Conservation (phyloP, 164 flowering plant species). For the Buxus sempervirens region DNA sequence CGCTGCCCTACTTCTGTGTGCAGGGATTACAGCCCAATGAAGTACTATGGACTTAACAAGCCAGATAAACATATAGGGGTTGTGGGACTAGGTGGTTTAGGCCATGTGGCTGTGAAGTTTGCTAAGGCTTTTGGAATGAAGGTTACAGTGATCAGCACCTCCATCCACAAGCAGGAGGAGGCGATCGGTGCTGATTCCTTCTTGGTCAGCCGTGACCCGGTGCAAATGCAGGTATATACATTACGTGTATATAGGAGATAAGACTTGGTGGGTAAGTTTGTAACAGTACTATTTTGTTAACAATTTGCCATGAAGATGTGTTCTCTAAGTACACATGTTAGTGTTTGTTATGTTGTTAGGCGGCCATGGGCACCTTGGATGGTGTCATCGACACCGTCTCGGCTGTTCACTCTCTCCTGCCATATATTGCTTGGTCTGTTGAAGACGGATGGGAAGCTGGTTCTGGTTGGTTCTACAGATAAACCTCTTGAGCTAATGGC, state of each 20-base stretch:
- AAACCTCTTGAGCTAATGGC: constrained; percentile 42
- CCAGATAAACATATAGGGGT: constrained; percentile 46
- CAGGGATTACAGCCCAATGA: constrained; percentile 55
- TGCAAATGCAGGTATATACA: constrained; percentile 42
- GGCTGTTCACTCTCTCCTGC: constrained; percentile 41
- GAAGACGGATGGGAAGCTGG: constrained; percentile 47
- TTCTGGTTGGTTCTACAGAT: constrained; percentile 53
- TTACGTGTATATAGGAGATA: too few species aligned
- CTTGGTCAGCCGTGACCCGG: constrained; percentile 45
- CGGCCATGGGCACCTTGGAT: constrained; percentile 48
- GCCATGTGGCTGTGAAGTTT: constrained; percentile 55
- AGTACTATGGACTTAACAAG: constrained; percentile 30
- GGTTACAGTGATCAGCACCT: constrained; percentile 72
- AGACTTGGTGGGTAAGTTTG: too few species aligned
- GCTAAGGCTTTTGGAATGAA: constrained; percentile 56
- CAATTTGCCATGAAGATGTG: too few species aligned
- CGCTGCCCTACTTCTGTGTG: constrained; percentile 43
- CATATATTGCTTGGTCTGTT: constrained; percentile 42
- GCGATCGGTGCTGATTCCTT: constrained; percentile 68
- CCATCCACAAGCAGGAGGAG: constrained; percentile 53
- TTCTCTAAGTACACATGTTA: not conserved
- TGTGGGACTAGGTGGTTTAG: constrained; percentile 58
- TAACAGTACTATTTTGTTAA: too few species aligned
- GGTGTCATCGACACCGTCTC: constrained; percentile 61
- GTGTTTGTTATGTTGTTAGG: constrained; percentile 21